Percentiles rank a stretch among this genome's conserved stretches.
Conservation (phyloP, 805 yeast genomes). For the Saccharomyces jurei region DNA sequence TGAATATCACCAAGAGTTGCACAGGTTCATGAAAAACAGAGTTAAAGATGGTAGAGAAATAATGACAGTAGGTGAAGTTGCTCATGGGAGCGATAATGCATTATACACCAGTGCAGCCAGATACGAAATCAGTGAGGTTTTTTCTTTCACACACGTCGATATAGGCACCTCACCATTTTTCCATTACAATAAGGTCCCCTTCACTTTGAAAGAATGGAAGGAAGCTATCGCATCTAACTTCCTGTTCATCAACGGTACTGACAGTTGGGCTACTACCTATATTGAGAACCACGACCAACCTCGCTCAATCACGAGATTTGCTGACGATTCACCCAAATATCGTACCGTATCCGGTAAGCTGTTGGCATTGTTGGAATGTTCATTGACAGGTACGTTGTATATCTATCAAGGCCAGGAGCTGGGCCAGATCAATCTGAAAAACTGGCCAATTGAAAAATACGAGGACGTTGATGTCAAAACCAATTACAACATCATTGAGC, state of each 20-base stretch:
- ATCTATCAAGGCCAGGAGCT: too few species aligned
- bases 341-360: too few species aligned
- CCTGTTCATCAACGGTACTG: slow-evolving; percentile 39
- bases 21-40: slow-evolving; percentile 34
- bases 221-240: slow-evolving; percentile 32
- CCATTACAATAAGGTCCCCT: neutral
- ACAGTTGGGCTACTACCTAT: slow-evolving; percentile 52
- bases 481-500: too few species aligned
- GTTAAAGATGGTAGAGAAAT: slow-evolving; percentile 6
- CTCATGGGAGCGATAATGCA: neutral
- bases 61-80: slow-evolving; percentile 2
- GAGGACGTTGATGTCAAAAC: too few species aligned
- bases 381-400: too few species aligned
- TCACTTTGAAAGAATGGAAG: slow-evolving; percentile 36
- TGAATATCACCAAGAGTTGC: slow-evolving; percentile 49
- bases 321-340: too few species aligned
- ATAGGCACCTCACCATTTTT: neutral
- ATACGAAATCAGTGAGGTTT: neutral
- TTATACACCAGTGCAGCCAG: slow-evolving; percentile 2
- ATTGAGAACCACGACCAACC: slow-evolving; percentile 56
- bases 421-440: too few species aligned
- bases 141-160: neutral
- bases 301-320: slow-evolving; percentile 25
- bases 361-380: too few species aligned
- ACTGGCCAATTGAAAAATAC: too few species aligned